These are phyloP conservation scores for Tylopilus rubrobrunneus DNA, from an alignment of 768 basidiomycete genomes.

Conservation along the genomic window DNA sequence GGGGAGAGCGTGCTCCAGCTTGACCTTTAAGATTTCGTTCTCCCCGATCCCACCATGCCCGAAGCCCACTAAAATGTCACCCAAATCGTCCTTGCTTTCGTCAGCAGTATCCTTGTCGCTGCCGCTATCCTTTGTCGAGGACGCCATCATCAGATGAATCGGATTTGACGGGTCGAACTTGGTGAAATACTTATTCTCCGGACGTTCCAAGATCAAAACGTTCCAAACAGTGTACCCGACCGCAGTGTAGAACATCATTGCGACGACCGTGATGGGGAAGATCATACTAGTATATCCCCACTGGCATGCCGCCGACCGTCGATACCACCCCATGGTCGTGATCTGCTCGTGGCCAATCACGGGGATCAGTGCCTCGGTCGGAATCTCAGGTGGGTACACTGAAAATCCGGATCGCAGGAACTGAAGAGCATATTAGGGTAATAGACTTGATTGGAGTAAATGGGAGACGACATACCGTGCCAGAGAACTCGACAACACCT, in stretches of 20 bases:
- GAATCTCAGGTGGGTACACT: not conserved
- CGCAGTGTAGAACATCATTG: constrained; percentile 3
- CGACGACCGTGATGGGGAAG: constrained; percentile 5
- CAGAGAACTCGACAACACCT: constrained; percentile 17
- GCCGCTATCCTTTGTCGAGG: not conserved
- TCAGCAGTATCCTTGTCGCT: not conserved
- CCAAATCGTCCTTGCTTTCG: no score
- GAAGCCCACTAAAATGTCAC: no score
- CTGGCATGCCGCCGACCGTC: not conserved
- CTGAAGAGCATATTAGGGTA: not conserved
- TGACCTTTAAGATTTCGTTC: no score
- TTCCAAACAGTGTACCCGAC: constrained; percentile 8
- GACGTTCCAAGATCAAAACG: not conserved
- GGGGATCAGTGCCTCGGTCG: not conserved
- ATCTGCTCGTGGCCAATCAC: not conserved
- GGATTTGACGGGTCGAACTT: constrained; percentile 7
- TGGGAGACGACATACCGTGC: constrained; percentile 6
- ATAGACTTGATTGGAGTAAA: not conserved
- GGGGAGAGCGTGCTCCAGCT: no score
- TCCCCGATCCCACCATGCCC: no score
- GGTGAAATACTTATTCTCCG: not conserved
- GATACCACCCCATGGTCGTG: constrained; percentile 3
- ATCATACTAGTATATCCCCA: constrained; percentile 6
- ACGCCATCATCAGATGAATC: constrained; percentile 5
- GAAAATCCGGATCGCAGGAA: constrained; percentile 11